Base-by-base conservation (phyloP, 2,329 filamentous ascomycete genomes). In the Diaporthe sp. region DNA sequence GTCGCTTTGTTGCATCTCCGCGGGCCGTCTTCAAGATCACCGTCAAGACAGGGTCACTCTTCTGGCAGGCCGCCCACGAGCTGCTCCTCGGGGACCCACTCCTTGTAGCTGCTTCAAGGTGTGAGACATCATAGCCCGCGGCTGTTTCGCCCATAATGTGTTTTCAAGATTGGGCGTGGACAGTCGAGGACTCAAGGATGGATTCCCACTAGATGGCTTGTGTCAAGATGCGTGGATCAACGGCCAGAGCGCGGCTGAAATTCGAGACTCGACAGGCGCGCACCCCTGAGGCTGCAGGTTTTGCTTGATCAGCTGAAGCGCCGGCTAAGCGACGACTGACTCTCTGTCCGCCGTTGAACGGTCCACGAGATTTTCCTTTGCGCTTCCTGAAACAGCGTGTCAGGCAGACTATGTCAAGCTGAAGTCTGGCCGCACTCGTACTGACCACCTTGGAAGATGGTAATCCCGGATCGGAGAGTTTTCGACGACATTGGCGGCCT, bases 291-390 rank as follows among this genome's bases (percentile, higher is more conserved):
- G 49, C 34, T 20, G 28, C 22, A 42, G 7, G 65, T 42, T 39
- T 70, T 34, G 65, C 49, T 42, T 39, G 49, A 39, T 53, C 65
- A 37, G 47, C 47, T 20, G 47, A 25, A 34, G 31, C 31, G 65
- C 65, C 65, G 22, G 65, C 34, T 70, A 55, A 28, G 34, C 65
- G 65, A 37, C 65, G 25, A 68, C 47, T 68, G 65, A 68, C 47
- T 68, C 65, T 68, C 25, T 39, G 47, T 22, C 22, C 47, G 31
- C 47, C 31, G 47, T 28, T 13, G 22, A 20, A 22, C 31, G n/a
- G 65, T n/a, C 49, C 34, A n/a, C 13, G 31, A 70, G 65, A 15
- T 28, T 13, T 13, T 28, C 25, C n/a, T 44, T 37, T 34, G n/a
- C 53, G 51, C 68, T 49, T 71, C 25, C 25, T 34, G 68, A 71